A percentile compares a stretch with the other conserved stretches of the same genome.
Conservation (phyloP, 306 rosid genomes). For the Lablab purpureus region DNA sequence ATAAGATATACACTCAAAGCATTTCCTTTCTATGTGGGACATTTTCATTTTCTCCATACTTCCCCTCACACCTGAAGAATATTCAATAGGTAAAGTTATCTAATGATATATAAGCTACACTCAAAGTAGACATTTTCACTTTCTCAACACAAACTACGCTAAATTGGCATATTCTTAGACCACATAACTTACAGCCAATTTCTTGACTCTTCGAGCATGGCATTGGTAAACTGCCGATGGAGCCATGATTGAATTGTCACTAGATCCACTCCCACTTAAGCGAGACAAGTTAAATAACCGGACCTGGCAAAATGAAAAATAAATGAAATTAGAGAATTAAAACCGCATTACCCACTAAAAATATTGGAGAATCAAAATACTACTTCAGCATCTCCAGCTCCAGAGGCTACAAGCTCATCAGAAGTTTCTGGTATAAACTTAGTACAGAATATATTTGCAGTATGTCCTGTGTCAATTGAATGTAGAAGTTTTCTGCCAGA, state of each 20-base stretch:
- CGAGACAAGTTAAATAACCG: conserved; percentile 86
- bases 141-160: too few relatives aligned
- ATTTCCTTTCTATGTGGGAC: too few relatives aligned
- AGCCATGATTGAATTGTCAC: conserved; percentile 62
- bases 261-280: conserved; percentile 63
- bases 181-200: conserved; percentile 84
- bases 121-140: too few relatives aligned
- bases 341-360: conserved; percentile 12
- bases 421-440: conserved; percentile 97
- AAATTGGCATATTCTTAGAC: conserved; percentile 39
- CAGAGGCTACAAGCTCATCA: conserved; percentile 95
- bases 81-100: too few relatives aligned
- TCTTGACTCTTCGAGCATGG: conserved; percentile 93
- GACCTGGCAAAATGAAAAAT: conserved; percentile 65
- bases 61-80: too few relatives aligned
- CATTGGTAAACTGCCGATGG: conserved; percentile 82
- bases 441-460: conserved; percentile 92
- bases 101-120: too few relatives aligned
- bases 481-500: conserved; percentile 71
- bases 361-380: conserved; percentile 36
- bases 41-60: too few relatives aligned
- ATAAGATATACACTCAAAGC: too few relatives aligned
- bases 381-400: conserved; percentile 99
- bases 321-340: conserved; percentile 30
- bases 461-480: conserved; percentile 89